These are phyloP conservation scores for Whalleya microplaca DNA, from an alignment of 2,329 filamentous ascomycete species.

Conservation along the genomic window DNA sequence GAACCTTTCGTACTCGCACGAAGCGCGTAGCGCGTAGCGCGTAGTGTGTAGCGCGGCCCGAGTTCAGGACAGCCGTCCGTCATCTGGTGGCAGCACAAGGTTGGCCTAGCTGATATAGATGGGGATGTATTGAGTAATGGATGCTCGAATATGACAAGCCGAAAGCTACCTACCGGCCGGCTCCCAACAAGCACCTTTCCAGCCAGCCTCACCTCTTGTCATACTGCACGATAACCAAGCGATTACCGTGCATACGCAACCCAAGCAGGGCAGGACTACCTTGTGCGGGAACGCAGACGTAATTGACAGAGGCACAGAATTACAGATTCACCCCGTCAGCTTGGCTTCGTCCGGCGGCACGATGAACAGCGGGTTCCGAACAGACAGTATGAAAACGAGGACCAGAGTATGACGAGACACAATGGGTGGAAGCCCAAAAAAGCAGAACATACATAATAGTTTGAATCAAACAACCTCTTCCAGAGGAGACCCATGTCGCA, in stretches of 20 bases:
- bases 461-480: slow-evolving; percentile 10
- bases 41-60: slow-evolving; percentile 19
- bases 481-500: slow-evolving; percentile 19
- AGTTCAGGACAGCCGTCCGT: slow-evolving; percentile 7
- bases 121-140: slow-evolving; percentile 3
- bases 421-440: slow-evolving; percentile 5
- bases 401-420: slow-evolving; percentile 5
- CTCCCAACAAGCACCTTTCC: slow-evolving; percentile 1
- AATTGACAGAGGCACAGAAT: slow-evolving; percentile 18
- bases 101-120: slow-evolving; percentile 2
- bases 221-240: slow-evolving; percentile 24
- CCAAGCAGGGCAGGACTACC: slow-evolving; percentile 11
- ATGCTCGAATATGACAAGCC: slow-evolving; percentile 1
- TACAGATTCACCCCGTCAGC: slow-evolving; percentile 25
- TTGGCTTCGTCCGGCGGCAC: slow-evolving; percentile 21
- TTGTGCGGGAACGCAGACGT: slow-evolving; percentile 11
- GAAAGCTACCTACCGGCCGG: slow-evolving; percentile 1
- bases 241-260: slow-evolving; percentile 25
- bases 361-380: neutral
- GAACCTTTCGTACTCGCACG: slow-evolving; percentile 5
- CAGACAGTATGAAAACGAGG: slow-evolving; percentile 11
- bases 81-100: slow-evolving; percentile 6
- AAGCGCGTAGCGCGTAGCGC: slow-evolving; percentile 9
- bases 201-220: slow-evolving; percentile 15
- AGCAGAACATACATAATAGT: slow-evolving; percentile 5